Percentiles rank a stretch among this genome's conserved stretches.
Conservation (phyloP, 495 filamentous ascomycete genomes). For the Extremus antarcticus region DNA sequence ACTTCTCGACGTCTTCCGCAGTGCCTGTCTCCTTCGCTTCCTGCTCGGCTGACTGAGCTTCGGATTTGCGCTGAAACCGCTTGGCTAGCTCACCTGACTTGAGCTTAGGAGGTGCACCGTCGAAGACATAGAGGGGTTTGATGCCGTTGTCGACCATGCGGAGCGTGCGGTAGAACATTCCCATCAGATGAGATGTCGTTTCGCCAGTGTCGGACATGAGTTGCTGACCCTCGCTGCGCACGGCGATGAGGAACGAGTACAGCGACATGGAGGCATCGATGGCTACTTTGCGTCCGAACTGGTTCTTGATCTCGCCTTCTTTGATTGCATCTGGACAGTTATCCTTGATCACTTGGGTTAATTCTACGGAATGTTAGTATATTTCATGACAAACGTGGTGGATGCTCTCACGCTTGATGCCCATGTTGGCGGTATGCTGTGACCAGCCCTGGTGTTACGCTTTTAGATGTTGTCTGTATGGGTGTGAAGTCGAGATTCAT, state of each 20-base stretch:
- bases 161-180: slow-evolving; percentile 97
- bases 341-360: neutral
- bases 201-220: slow-evolving; percentile 88
- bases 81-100: slow-evolving; percentile 94
- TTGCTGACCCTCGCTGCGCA: slow-evolving; percentile 91
- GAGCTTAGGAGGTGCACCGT: slow-evolving; percentile 89
- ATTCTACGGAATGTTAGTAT: neutral
- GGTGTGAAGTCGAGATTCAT: neutral
- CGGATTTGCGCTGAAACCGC: slow-evolving; percentile 79
- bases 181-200: slow-evolving; percentile 96
- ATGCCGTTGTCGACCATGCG: slow-evolving; percentile 98
- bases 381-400: neutral
- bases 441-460: neutral
- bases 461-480: neutral
- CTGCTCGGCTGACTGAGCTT: slow-evolving; percentile 76
- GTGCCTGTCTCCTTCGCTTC: slow-evolving; percentile 97
- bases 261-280: slow-evolving; percentile 83
- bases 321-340: slow-evolving; percentile 49
- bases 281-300: slow-evolving; percentile 66
- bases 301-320: slow-evolving; percentile 92
- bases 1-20: slow-evolving; percentile 94
- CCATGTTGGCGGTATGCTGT: slow-evolving; percentile 52
- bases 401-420: slow-evolving; percentile 52
- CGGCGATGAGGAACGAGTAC: slow-evolving; percentile 95
- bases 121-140: slow-evolving; percentile 96